Evolutionary conservation across 2,329 filamentous ascomycete species (phyloP).

Genomic region (Sporothrix humicola): DNA sequence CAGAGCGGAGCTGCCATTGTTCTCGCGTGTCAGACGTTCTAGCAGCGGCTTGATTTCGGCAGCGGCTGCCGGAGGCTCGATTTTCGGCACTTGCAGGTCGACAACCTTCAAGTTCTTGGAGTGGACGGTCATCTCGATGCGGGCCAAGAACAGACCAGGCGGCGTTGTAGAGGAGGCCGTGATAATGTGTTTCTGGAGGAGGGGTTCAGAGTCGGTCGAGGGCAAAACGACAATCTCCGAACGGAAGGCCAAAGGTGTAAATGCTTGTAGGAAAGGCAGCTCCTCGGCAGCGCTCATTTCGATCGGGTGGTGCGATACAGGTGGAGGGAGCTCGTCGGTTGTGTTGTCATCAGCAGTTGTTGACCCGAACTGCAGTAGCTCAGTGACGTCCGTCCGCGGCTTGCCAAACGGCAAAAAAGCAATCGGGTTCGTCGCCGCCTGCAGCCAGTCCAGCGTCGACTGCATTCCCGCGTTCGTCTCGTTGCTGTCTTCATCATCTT

Average conservation of each 20-base stretch:
- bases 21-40: constrained; percentile 46
- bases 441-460: constrained; percentile 52
- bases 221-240: constrained; percentile 59
- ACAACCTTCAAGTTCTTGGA: constrained; percentile 58
- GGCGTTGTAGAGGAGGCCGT: constrained; percentile 54
- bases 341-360: constrained; percentile 39
- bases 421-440: constrained; percentile 58
- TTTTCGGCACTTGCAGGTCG: constrained; percentile 57
- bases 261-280: constrained; percentile 71
- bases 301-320: constrained; percentile 69
- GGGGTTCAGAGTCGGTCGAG: constrained; percentile 30
- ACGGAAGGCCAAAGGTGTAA: constrained; percentile 69
- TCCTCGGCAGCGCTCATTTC: constrained; percentile 68
- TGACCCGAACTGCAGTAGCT: constrained; percentile 36
- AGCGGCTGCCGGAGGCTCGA: constrained; percentile 62
- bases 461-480: not conserved
- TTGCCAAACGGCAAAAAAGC: constrained; percentile 59
- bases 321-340: constrained; percentile 45
- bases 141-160: constrained; percentile 62
- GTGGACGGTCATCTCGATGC: constrained; percentile 64
- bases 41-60: constrained; percentile 63
- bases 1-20: constrained; percentile 46
- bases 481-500: constrained; percentile 42
- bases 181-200: constrained; percentile 59
- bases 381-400: constrained; percentile 41